These are phyloP conservation scores for Trebouxia sp. DNA, from an alignment of 139 green algal species.

Conservation along the genomic window DNA sequence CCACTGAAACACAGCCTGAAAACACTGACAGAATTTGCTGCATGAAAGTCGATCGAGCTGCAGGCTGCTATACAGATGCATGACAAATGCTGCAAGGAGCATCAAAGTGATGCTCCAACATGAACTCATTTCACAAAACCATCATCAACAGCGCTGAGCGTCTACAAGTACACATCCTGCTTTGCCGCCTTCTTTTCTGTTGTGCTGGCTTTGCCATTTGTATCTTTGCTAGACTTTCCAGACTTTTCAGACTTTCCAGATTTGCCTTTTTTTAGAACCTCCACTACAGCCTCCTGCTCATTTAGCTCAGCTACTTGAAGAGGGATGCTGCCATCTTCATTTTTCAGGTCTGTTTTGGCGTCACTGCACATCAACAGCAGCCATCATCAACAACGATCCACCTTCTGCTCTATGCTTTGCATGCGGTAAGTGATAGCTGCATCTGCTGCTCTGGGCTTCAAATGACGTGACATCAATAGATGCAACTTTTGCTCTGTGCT, in stretches of 20 bases:
- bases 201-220: background rate
- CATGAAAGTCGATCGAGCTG: too few species aligned
- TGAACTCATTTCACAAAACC: background rate
- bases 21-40: too few species aligned
- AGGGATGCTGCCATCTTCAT: slow-evolving; percentile 92
- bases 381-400: too few species aligned
- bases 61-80: too few species aligned
- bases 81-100: background rate
- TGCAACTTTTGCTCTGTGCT: too few species aligned
- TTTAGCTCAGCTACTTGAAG: slow-evolving; percentile 97
- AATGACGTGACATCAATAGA: too few species aligned
- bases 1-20: too few species aligned
- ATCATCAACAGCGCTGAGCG: background rate
- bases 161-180: slow-evolving; percentile 25
- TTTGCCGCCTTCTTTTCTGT: background rate
- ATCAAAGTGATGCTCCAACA: too few species aligned
- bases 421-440: too few species aligned
- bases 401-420: too few species aligned
- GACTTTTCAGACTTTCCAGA: background rate
- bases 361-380: slow-evolving; percentile 28
- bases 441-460: too few species aligned
- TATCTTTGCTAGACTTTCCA: background rate
- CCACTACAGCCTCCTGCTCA: slow-evolving; percentile 78
- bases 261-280: slow-evolving; percentile 54
- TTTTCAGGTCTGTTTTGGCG: slow-evolving; percentile 58